phyloP scores from a whole-genome alignment of 352 stramenopile species.

The Aphanomyces euteiches region DNA sequence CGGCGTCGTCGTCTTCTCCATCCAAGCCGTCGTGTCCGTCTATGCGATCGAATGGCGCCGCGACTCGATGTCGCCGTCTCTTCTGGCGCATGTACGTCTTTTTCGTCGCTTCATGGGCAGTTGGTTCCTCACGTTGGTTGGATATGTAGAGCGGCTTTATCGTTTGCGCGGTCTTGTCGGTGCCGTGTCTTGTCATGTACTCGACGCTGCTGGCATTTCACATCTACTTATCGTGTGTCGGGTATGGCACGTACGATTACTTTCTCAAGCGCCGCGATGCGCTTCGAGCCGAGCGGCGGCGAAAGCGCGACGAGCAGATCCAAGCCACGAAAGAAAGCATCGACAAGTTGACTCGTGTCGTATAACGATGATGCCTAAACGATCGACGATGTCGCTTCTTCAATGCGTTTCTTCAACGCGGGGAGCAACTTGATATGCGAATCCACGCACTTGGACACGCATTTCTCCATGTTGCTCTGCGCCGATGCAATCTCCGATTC shows the following conservation, averaged over 20 bases:
- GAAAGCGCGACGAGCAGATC: slow-evolving; percentile 9
- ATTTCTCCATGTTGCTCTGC: slow-evolving; percentile 76
- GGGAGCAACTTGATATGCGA: slow-evolving; percentile 73
- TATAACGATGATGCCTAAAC: background rate
- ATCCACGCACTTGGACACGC: slow-evolving; percentile 63
- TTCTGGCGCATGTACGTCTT: background rate
- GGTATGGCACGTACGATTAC: slow-evolving; percentile 86
- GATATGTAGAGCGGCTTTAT: slow-evolving; percentile 28
- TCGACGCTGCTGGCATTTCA: slow-evolving; percentile 80
- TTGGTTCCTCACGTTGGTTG: no score
- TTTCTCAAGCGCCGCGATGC: slow-evolving; percentile 73
- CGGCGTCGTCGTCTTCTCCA: slow-evolving; percentile 17
- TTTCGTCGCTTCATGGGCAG: no score
- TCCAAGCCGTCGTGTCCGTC: slow-evolving; percentile 3
- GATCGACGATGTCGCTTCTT: slow-evolving; percentile 50
- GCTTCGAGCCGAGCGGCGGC: slow-evolving; percentile 39
- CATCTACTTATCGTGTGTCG: slow-evolving; percentile 68
- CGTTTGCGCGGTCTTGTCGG: slow-evolving; percentile 53
- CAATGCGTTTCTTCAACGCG: slow-evolving; percentile 65
- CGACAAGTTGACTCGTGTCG: background rate
- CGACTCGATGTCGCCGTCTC: slow-evolving; percentile 27
- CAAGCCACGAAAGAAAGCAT: background rate
- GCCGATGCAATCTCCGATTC: slow-evolving; percentile 60
- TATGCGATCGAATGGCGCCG: background rate
- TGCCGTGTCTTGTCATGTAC: slow-evolving; percentile 83